These are phyloP conservation scores for Pyropia yezoensis DNA, from an alignment of 23 red algal genomes.

Conservation along the genomic window DNA sequence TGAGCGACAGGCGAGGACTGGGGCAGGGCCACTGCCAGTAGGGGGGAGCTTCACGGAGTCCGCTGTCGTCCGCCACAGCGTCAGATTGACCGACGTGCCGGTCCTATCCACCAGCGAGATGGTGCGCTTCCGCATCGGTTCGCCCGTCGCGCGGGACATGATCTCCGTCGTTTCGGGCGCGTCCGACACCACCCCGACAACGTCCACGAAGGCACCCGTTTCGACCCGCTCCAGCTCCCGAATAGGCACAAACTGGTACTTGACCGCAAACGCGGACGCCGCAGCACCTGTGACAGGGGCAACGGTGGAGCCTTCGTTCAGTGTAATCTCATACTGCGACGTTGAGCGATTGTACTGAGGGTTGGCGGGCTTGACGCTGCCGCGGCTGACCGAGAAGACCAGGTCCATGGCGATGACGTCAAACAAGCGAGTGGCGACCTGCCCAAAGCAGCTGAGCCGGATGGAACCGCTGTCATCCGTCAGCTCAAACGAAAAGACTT, in stretches of 20 bases:
- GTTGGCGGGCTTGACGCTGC: conserved; percentile 78
- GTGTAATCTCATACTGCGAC: conserved; percentile 86
- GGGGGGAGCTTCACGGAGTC: conserved; percentile 33
- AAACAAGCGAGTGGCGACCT: conserved; percentile 32
- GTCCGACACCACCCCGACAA: conserved; percentile 67
- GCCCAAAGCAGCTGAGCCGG: conserved; percentile 69
- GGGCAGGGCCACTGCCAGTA: too few species aligned
- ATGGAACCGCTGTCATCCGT: conserved; percentile 76
- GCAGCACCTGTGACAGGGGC: conserved; percentile 43
- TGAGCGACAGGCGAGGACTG: conserved; percentile 3
- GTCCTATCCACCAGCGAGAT: conserved; percentile 81
- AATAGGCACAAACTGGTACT: conserved; percentile 94
- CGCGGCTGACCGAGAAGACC: conserved; percentile 67
- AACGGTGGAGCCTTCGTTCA: conserved; percentile 61
- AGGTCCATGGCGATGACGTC: conserved; percentile 64
- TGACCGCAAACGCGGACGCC: conserved; percentile 51
- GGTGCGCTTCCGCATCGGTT: conserved; percentile 44
- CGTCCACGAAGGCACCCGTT: conserved; percentile 59
- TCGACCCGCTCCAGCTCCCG: conserved; percentile 47
- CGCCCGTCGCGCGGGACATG: conserved; percentile 64
- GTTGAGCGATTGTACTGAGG: conserved; percentile 73
- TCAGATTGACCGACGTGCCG: conserved; percentile 49
- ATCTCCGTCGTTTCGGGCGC: conserved; percentile 60
- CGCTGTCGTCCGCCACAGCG: conserved; percentile 76
- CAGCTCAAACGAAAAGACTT: conserved; percentile 92